Conservation (phyloP, 768 basidiomycete species). For the Candolleomyces efflorescens region DNA sequence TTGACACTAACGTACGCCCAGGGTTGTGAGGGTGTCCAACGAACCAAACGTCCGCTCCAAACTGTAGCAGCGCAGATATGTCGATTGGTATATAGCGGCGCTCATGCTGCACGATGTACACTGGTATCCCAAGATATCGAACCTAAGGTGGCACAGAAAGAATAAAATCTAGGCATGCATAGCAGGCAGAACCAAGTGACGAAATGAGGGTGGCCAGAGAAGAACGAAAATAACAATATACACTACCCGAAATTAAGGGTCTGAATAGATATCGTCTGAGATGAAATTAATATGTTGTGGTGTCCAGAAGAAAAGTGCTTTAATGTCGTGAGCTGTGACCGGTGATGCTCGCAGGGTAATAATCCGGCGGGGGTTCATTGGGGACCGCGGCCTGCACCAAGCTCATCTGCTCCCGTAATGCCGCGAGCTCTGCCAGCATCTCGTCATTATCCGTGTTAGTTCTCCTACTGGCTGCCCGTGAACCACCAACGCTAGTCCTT, state of each 20-base stretch:
- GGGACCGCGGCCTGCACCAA: not conserved
- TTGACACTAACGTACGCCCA: slow-evolving; percentile 20
- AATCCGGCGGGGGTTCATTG: slow-evolving; percentile 6
- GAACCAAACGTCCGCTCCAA: slow-evolving; percentile 28
- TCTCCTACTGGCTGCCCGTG: not conserved
- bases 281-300: not conserved
- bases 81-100: too few relatives aligned
- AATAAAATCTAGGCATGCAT: too few relatives aligned
- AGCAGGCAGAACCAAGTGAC: not conserved
- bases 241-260: not conserved
- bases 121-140: too few relatives aligned
- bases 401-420: slow-evolving; percentile 3
- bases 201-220: not conserved
- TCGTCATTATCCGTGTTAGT: not conserved
- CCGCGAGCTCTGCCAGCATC: slow-evolving; percentile 1
- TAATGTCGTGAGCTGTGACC: not conserved
- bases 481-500: not conserved
- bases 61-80: slow-evolving; percentile 20
- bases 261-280: not conserved
- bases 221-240: too few relatives aligned
- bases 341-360: not conserved
- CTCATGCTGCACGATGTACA: too few relatives aligned
- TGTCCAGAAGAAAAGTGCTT: not conserved
- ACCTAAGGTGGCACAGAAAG: too few relatives aligned
- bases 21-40: slow-evolving; percentile 57